These are phyloP conservation scores for Venturia oleaginea DNA, from an alignment of 2,329 filamentous ascomycete genomes.

Conservation along the genomic window DNA sequence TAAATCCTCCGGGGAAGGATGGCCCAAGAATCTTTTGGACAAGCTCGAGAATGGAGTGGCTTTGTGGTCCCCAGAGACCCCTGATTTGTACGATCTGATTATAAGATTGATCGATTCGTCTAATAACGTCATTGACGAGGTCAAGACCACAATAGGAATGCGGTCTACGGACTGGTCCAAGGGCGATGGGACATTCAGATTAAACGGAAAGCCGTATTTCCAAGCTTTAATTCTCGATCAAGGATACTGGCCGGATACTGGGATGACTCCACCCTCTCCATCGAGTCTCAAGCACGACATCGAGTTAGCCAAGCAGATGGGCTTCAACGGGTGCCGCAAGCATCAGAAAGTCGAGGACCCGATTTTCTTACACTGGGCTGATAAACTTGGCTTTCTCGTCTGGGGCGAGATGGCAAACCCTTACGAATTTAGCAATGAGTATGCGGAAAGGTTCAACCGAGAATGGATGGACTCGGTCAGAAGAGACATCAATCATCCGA, in stretches of 20 bases:
- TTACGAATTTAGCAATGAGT: slow-evolving; percentile 52
- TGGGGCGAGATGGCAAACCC: slow-evolving; percentile 59
- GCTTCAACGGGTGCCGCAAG: slow-evolving; percentile 56
- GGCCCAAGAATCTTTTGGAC: background rate
- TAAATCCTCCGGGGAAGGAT: background rate
- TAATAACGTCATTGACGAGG: slow-evolving; percentile 42
- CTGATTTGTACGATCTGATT: slow-evolving; percentile 53
- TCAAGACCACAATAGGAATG: slow-evolving; percentile 53
- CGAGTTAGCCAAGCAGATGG: slow-evolving; percentile 49
- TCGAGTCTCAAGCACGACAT: slow-evolving; percentile 44
- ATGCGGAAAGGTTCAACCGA: slow-evolving; percentile 50
- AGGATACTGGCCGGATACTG: slow-evolving; percentile 54
- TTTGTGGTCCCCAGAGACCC: slow-evolving; percentile 55
- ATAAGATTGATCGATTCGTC: slow-evolving; percentile 42
- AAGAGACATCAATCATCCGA: slow-evolving; percentile 57
- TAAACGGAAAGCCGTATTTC: slow-evolving; percentile 52
- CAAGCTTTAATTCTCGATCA: slow-evolving; percentile 53
- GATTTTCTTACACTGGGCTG: slow-evolving; percentile 52
- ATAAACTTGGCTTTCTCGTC: slow-evolving; percentile 51
- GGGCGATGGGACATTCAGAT: slow-evolving; percentile 43
- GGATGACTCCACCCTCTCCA: slow-evolving; percentile 48
- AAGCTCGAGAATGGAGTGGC: slow-evolving; percentile 29
- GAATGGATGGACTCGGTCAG: slow-evolving; percentile 57
- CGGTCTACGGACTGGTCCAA: slow-evolving; percentile 50
- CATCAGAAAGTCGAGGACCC: slow-evolving; percentile 58